Conservation (phyloP, 1,139 yeast species). For the Kodamaea arcana region DNA sequence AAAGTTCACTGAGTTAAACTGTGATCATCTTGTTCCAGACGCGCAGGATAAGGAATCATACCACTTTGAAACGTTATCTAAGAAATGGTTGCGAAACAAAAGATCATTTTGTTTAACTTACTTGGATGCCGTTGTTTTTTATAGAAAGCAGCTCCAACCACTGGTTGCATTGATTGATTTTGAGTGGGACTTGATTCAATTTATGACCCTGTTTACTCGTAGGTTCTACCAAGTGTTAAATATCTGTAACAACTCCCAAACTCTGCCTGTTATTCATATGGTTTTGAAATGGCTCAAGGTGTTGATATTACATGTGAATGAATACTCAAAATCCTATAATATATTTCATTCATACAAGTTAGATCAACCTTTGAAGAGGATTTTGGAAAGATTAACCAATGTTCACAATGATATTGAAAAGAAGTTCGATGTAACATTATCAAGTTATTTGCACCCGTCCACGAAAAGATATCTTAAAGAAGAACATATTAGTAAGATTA, state of each 20-base stretch:
- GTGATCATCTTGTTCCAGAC: constrained; percentile 4
- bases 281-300: constrained; percentile 20
- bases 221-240: constrained; percentile 14
- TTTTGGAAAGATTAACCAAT: constrained; percentile 5
- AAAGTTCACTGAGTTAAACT: constrained; percentile 6
- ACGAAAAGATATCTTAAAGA: constrained; percentile 22
- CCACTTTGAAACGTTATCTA: constrained; percentile 6
- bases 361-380: constrained; percentile 5
- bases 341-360: constrained; percentile 2
- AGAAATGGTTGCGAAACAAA: constrained; percentile 9
- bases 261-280: constrained; percentile 16
- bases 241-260: constrained; percentile 6
- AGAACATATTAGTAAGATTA: constrained; percentile 15
- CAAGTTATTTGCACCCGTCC: constrained; percentile 26
- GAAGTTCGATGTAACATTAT: constrained; percentile 16
- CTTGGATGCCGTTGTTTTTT: constrained; percentile 8
- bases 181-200: constrained; percentile 16
- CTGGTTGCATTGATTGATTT: constrained; percentile 2
- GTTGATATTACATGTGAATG: constrained; percentile 15
- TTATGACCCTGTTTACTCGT: constrained; percentile 9
- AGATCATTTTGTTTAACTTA: constrained; percentile 9
- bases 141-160: constrained; percentile 5
- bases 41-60: constrained; percentile 6
- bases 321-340: constrained; percentile 6
- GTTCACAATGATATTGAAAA: constrained; percentile 14